These are phyloP conservation scores for Pythium diclinum DNA, from an alignment of 352 stramenopile genomes.

Conservation along the genomic window DNA sequence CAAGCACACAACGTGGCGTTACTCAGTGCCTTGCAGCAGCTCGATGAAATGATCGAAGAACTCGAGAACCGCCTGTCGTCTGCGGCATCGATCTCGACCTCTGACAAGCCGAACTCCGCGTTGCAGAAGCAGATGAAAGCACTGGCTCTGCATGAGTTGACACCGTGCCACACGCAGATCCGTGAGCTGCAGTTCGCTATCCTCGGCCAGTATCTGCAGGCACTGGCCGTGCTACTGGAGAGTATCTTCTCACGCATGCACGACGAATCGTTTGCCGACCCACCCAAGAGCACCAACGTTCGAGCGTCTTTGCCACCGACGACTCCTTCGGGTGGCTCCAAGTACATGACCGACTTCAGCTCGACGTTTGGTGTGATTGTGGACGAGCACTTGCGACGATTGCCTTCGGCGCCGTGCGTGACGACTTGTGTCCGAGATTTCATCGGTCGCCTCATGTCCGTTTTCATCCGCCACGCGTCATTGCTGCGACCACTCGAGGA, in stretches of 20 bases:
- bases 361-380: conserved; percentile 59
- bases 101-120: conserved; percentile 15
- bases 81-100: conserved; percentile 6
- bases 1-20: conserved; percentile 82
- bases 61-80: conserved; percentile 40
- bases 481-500: conserved; percentile 73
- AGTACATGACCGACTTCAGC: conserved; percentile 80
- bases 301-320: conserved; percentile 5
- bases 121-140: conserved; percentile 41
- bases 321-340: conserved; percentile 39
- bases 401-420: conserved; percentile 51
- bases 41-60: conserved; percentile 64
- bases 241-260: conserved; percentile 79
- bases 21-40: conserved; percentile 59
- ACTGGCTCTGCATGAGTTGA: conserved; percentile 37
- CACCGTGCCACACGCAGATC: conserved; percentile 49
- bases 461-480: conserved; percentile 75
- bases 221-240: conserved; percentile 53
- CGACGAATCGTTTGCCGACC: conserved; percentile 75
- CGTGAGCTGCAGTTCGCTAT: conserved; percentile 55
- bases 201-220: conserved; percentile 70
- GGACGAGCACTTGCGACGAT: conserved; percentile 68
- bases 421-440: conserved; percentile 62
- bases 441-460: conserved; percentile 62
- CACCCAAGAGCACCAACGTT: conserved; percentile 15